Conservation (phyloP, 2,329 filamentous ascomycete genomes). For the Hymenoscyphus infarciens region DNA sequence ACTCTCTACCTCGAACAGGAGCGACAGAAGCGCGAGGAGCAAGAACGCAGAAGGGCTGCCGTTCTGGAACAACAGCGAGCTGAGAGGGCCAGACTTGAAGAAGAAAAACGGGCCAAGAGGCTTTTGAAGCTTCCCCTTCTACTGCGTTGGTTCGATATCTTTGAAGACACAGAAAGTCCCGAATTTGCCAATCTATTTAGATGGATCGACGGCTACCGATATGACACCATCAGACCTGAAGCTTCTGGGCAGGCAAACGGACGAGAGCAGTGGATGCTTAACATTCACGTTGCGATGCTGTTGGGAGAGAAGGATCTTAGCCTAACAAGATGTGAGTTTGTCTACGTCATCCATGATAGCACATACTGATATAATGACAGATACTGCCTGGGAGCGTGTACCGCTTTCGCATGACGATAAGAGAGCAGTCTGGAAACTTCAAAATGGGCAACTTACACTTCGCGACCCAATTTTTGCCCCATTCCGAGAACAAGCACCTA, state of each 20-base stretch:
- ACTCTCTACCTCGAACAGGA: constrained; percentile 36
- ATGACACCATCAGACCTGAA: constrained; percentile 57
- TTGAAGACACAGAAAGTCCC: constrained; percentile 48
- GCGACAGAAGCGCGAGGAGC: constrained; percentile 38
- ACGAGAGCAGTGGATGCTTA: constrained; percentile 65
- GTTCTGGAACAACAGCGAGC: constrained; percentile 43
- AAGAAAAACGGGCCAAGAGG: constrained; percentile 53
- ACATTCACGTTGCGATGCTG: constrained; percentile 60
- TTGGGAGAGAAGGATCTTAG: constrained; percentile 61
- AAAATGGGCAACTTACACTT: constrained; percentile 54
- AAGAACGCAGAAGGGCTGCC: constrained; percentile 32
- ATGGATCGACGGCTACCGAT: constrained; percentile 57
- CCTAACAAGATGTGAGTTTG: constrained; percentile 54
- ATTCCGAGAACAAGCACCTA: constrained; percentile 47
- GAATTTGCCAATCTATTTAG: constrained; percentile 53
- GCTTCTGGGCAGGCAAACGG: constrained; percentile 51
- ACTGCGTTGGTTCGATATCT: constrained; percentile 56
- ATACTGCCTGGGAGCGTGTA: constrained; percentile 56
- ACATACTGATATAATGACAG: constrained; percentile 36
- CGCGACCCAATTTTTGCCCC: constrained; percentile 48
- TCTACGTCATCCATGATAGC: neutral
- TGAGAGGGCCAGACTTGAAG: constrained; percentile 45
- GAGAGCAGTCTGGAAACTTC: constrained; percentile 55
- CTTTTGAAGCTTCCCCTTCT: constrained; percentile 57
- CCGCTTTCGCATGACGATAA: constrained; percentile 54